A percentile compares a stretch with the other conserved stretches of the same genome.
These are phyloP conservation scores for Suzukiozyma palmioleophila DNA, from an alignment of 1,139 yeast genomes.

Conservation along the genomic window DNA sequence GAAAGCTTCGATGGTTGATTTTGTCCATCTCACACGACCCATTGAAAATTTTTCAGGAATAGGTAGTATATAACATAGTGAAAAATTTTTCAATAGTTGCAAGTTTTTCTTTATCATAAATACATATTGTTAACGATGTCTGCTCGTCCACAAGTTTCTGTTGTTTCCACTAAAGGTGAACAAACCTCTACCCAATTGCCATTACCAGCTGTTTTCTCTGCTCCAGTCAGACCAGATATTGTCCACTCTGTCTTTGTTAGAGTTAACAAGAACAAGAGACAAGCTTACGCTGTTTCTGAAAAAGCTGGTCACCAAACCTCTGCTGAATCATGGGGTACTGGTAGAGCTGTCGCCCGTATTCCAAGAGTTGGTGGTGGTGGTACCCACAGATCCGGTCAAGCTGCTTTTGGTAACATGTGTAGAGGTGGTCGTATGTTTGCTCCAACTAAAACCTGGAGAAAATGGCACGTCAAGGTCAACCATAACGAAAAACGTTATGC, in stretches of 20 bases:
- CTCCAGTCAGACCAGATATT: slow-evolving; percentile 99
- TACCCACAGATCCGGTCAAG: slow-evolving; percentile 99
- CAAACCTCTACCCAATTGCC: slow-evolving; percentile 81
- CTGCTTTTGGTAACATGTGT: slow-evolving; percentile 99
- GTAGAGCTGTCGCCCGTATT: slow-evolving; percentile 99
- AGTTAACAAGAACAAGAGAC: slow-evolving; percentile 99
- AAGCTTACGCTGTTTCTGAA: slow-evolving; percentile 98
- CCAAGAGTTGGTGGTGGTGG: slow-evolving; percentile 99
- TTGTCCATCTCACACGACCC: neutral
- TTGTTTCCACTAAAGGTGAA: slow-evolving; percentile 84
- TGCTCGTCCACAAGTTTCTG: slow-evolving; percentile 95
- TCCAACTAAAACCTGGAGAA: slow-evolving; percentile 99
- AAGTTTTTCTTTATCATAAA: slow-evolving; percentile 21
- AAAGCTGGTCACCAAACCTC: slow-evolving; percentile 99
- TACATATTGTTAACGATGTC: slow-evolving; percentile 48
- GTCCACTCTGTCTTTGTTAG: slow-evolving; percentile 98
- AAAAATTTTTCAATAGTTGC: slow-evolving; percentile 15
- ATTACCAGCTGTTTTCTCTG: slow-evolving; percentile 97
- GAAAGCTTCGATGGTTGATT: neutral
- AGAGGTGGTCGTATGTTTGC: slow-evolving; percentile 99
- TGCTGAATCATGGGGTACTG: slow-evolving; percentile 99
- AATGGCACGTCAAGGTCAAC: slow-evolving; percentile 99
- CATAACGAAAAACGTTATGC: slow-evolving; percentile 99
- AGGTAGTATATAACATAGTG: slow-evolving; percentile 3
- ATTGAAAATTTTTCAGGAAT: slow-evolving; percentile 7